Percentiles rank a stretch among this genome's conserved stretches.
Conservation (phyloP, 2,329 filamentous ascomycete species). For the Cladosporium sp. region DNA sequence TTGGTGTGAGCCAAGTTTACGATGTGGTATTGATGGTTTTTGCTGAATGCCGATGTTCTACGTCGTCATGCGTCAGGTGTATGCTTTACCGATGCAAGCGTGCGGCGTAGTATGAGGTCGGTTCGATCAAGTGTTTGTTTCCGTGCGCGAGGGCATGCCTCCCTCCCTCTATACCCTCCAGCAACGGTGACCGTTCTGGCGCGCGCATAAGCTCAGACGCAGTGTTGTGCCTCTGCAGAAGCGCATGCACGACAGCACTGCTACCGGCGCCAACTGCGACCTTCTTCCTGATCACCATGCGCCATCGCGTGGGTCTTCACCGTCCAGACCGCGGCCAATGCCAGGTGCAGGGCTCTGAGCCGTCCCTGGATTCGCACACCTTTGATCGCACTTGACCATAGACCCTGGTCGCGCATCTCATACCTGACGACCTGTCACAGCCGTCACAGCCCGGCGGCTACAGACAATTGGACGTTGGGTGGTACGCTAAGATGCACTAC, state of each 20-base stretch:
- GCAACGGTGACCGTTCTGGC: slow-evolving; percentile 33
- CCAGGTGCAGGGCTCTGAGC: slow-evolving; percentile 13
- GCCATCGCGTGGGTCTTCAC: slow-evolving; percentile 23
- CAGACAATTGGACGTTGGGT: slow-evolving; percentile 23
- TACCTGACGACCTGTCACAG: slow-evolving; percentile 16
- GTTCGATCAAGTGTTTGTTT: slow-evolving; percentile 40
- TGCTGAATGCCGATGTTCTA: slow-evolving; percentile 13
- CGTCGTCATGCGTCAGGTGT: slow-evolving; percentile 20
- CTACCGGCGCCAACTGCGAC: slow-evolving; percentile 32
- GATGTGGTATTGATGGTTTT: slow-evolving; percentile 3
- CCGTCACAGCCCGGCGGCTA: slow-evolving; percentile 25
- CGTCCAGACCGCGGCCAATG: slow-evolving; percentile 26
- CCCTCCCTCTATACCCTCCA: slow-evolving; percentile 46
- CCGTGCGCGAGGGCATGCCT: slow-evolving; percentile 46
- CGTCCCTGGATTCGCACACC: slow-evolving; percentile 28
- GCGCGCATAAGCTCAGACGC: slow-evolving; percentile 38
- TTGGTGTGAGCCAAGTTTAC: slow-evolving; percentile 16
- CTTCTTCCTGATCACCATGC: slow-evolving; percentile 15
- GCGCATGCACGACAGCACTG: slow-evolving; percentile 24
- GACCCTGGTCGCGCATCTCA: slow-evolving; percentile 17
- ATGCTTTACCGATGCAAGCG: slow-evolving; percentile 27
- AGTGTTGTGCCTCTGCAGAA: slow-evolving; percentile 34
- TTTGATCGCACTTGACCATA: slow-evolving; percentile 11
- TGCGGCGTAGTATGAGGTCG: slow-evolving; percentile 25
- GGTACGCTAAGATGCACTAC: slow-evolving; percentile 12